Base-by-base conservation (phyloP, 2,329 filamentous ascomycete species). In the Penicillium psychrosexuale region DNA sequence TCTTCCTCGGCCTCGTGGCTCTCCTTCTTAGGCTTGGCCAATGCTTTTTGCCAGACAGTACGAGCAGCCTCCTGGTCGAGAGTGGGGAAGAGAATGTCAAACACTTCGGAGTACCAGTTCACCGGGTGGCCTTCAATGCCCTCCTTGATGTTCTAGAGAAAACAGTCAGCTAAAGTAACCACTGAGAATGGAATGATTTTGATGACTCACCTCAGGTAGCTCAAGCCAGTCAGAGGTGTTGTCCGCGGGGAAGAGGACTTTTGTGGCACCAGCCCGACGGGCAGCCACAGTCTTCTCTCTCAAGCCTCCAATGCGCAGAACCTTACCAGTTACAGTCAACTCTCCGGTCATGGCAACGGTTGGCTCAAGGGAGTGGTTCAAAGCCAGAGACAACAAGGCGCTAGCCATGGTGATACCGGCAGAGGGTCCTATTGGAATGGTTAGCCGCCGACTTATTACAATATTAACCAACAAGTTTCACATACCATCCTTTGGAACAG, bases 351-450 rank as follows among this genome's bases (percentile, higher is more conserved):
- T 99, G 56, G 95, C 93, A 63, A 97, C 86, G 0, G 90, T 91
- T 7, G 93, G 90, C 68, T 91, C 82, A 47, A 99, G 81, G 15
- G 87, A 82, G 43, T 83, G 82, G 62, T 96, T 85, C 37, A 97
- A 78, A 8, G 91, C 93, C 58, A 99, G 79, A 49, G 89, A 93
- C 47, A 99, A 80, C 66, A 99, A 76, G 55, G 89, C 91, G 7
- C 91, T 96, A n/a, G 94, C 89, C 94, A 99, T 99, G 7, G 94
- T 99, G 68, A 99, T 94, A 71, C 94, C 94, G 19, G 94, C 94
- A 45, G 88, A 92, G 5, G 90, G 90, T 0, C 89, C 76, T 78
- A 40, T 37, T 50, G 40, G 31, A 30, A 53, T 46, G 39, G 52
- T 64, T 56, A 63, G 53, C 28, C 19, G 36, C 50, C 43, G 45